Evolutionary conservation across 345 rosid species (phyloP), one percentile per base, ranked within the genome.

Genomic region (Brassica rapa): DNA sequence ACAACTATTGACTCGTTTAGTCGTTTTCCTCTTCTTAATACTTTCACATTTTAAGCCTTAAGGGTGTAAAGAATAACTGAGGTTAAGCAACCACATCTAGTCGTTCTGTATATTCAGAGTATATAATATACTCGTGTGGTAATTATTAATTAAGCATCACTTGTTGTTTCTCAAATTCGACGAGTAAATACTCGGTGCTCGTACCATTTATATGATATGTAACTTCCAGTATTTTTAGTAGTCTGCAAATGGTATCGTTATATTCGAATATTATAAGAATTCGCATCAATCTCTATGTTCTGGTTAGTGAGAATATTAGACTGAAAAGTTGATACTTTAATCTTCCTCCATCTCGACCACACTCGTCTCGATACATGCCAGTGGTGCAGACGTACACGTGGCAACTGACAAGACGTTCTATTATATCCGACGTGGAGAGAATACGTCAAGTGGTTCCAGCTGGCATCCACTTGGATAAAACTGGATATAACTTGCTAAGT

Each of bases 401-500:
- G 43, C 66, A 21, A 3, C 8, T 60, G 0, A 5, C 8, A 51
- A 73, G 33, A 24, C 78, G 25, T 23, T 23, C 1, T 24, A n/a
- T 6, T 0, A 6, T 10, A 66, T 73, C 78, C 14, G 19, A 66
- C 62, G 56, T 78, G 77, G 77, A n/a, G 9, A 33, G 8, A 55
- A 66, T 46, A 60, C 68, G 63, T 68, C 78, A 68, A 35, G 75
- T 79, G 5, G 63, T 49, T 61, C 78, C 78, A 79, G 74, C 75
- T 73, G 82, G 74, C 78, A 51, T 68, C 59, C 25, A 67, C 33
- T 60, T 8, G 21, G 74, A 73, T 39, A 16, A 73, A 53, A 23
- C 14, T 79, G 78, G 65, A 68, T 73, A 61, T 67, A 61, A 78
- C 68, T 61, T 61, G 43, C 37, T 46, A 62, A 12, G 8, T 53